Percentiles rank a stretch among this genome's conserved stretches.
These are phyloP conservation scores for Nigrograna mackinnonii DNA, from an alignment of 2,329 filamentous ascomycete species.

Conservation along the genomic window DNA sequence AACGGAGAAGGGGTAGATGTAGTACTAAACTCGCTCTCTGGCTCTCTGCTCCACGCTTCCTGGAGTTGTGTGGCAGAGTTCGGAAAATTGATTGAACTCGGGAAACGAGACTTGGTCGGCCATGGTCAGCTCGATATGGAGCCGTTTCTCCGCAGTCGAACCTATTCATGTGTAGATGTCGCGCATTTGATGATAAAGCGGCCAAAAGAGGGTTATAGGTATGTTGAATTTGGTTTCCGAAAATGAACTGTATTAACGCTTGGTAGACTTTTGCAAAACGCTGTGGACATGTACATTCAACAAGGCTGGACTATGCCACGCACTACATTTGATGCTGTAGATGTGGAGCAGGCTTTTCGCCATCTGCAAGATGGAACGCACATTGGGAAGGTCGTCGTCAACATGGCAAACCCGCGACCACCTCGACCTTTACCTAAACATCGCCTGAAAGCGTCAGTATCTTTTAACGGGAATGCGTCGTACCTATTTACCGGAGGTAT, in stretches of 20 bases:
- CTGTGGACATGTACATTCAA: too few relatives aligned
- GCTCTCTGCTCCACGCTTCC: slow-evolving; percentile 18
- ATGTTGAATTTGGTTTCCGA: too few relatives aligned
- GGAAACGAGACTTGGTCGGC: background rate
- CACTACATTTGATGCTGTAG: too few relatives aligned
- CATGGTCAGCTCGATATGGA: slow-evolving; percentile 2
- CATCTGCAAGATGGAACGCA: background rate
- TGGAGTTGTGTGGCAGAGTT: slow-evolving; percentile 27
- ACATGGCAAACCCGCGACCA: too few relatives aligned
- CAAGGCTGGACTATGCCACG: too few relatives aligned
- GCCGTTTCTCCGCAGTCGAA: too few relatives aligned
- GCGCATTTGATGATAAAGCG: too few relatives aligned
- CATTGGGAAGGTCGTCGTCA: background rate
- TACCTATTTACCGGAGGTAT: slow-evolving; percentile 15
- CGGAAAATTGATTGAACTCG: slow-evolving; percentile 23
- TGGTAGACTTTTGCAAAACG: too few relatives aligned
- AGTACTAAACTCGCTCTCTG: slow-evolving; percentile 4
- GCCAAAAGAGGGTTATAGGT: too few relatives aligned
- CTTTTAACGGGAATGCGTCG: slow-evolving; percentile 9
- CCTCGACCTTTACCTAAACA: too few relatives aligned
- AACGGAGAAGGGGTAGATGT: slow-evolving; percentile 2
- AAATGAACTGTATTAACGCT: too few relatives aligned
- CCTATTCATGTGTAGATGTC: too few relatives aligned
- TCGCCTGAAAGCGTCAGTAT: background rate
- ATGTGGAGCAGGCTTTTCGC: slow-evolving; percentile 3